phyloP scores from a whole-genome alignment of 345 rosid genomes.

The Kernera saxatilis region DNA sequence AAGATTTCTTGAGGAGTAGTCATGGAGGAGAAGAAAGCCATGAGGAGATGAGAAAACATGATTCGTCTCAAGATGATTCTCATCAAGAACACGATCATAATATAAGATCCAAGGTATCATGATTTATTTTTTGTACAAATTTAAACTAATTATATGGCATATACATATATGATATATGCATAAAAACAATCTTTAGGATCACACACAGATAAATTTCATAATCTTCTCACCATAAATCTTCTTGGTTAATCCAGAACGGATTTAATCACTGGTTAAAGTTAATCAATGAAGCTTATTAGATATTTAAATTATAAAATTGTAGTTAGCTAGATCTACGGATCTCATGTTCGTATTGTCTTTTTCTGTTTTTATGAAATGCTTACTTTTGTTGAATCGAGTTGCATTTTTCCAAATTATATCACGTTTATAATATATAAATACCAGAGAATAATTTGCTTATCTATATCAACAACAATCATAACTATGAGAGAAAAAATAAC shows the following conservation, averaged over 20 bases:
- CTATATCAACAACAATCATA: not conserved
- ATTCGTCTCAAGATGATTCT: conserved; percentile 26
- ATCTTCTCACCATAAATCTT: not conserved
- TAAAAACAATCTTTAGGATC: not conserved
- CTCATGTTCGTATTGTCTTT: not conserved
- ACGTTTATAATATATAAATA: not conserved
- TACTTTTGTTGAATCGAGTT: not conserved
- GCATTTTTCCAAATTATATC: not conserved
- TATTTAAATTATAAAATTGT: not conserved
- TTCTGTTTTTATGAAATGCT: not conserved
- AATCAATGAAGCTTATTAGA: not conserved
- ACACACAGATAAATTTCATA: not conserved
- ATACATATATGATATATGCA: not conserved
- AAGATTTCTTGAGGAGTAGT: conserved; percentile 14
- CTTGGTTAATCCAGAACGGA: not conserved
- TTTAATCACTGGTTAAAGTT: not conserved
- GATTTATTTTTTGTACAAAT: not conserved
- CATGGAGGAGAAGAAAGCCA: conserved; percentile 13
- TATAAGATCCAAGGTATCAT: conserved; percentile 35
- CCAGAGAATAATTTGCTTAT: not conserved
- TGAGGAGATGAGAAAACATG: conserved; percentile 28
- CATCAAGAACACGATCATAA: conserved; percentile 28
- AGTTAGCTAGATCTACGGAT: conserved; percentile 2
- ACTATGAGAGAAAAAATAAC: not conserved
- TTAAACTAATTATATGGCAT: not conserved